phyloP scores from a whole-genome alignment of 1,284 basidiomycete species.

The Hypsizygus ulmarius region DNA sequence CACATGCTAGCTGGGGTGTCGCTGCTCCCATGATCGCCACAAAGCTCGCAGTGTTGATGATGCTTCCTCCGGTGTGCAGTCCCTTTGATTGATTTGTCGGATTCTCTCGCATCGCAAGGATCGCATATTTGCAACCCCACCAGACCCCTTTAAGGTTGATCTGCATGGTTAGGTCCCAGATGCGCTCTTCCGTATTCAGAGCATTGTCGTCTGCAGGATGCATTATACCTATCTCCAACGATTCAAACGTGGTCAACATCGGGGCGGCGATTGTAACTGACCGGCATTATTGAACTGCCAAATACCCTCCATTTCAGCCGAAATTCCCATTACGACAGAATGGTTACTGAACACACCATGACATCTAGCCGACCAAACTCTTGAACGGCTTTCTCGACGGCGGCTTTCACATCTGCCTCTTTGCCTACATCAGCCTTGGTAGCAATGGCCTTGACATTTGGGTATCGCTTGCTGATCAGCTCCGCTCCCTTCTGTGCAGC shows the following conservation, averaged over 20 bases:
- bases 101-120: constrained; percentile 93
- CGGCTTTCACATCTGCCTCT: constrained; percentile 80
- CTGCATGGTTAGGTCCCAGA: constrained; percentile 93
- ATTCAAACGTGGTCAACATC: background rate
- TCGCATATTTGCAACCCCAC: constrained; percentile 98
- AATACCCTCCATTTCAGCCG: background rate
- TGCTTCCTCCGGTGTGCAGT: constrained; percentile 82
- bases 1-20: constrained; percentile 94
- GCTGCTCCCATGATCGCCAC: constrained; percentile 93
- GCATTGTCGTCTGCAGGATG: constrained; percentile 93
- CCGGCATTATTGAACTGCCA: constrained; percentile 87
- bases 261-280: constrained; percentile 18
- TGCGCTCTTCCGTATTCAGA: constrained; percentile 91
- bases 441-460: constrained; percentile 70
- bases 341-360: constrained; percentile 58
- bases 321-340: background rate
- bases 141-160: constrained; percentile 98
- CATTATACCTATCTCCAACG: constrained; percentile 73
- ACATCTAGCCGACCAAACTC: constrained; percentile 90
- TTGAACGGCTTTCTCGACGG: constrained; percentile 77
- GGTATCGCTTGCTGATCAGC: constrained; percentile 64
- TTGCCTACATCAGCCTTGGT: constrained; percentile 86
- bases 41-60: constrained; percentile 97
- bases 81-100: constrained; percentile 78
- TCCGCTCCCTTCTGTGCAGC: constrained; percentile 72